Evolutionary conservation across 1,284 basidiomycete species (phyloP), one percentile per base, ranked within the genome.

Genomic region (Apiotrichum veenhuisii): DNA sequence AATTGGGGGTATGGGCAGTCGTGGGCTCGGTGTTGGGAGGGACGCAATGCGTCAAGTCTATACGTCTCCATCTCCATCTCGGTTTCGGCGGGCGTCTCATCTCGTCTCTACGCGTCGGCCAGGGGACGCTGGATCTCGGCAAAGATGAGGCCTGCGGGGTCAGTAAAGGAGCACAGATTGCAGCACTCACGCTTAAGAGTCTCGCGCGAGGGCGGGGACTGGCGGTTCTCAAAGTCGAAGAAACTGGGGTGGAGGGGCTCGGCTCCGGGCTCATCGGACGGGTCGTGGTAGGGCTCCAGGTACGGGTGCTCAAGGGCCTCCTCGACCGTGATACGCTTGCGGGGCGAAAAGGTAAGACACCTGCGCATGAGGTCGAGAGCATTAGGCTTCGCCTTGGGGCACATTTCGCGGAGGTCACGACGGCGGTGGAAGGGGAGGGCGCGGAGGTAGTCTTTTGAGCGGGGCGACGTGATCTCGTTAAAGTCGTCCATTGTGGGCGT

Each of bases 281-380:
- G 85, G 72, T 96, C 92, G 66, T 95, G 91, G 73, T 94, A 94
- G 1, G 90, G 85, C 86, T 87, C 84, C 23, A 98, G 81, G 76
- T 98, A 98, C 0, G 95, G 92, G 77, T 98, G 96, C 63, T 84
- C 83, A 53, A 98, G 80, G 1, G 94, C 93, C 60, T 95, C 88
- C 51, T 88, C 86, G 34, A 92, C 94, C 55, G 88, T 87, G 67
- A 98, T 94, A 33, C 95, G 84, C 70, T 88, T 83, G 68, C 87
- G 87, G 1, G 95, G 96, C 64, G 89, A 94, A 76, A 98, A 84
- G n/a, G 90, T 91, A 51, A 92, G 78, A 64, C 87, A 91, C 66
- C 86, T 85, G 72, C 91, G 90, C 81, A 97, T 82, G 54, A 98
- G 81, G 74, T 98, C 93, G 43, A 95, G 82, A 1, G 92, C 93